Percentiles rank a stretch among this genome's conserved stretches.
Evolutionary conservation across 257 asterid genomes (phyloP).

Genomic region (Linaria vulgaris): DNA sequence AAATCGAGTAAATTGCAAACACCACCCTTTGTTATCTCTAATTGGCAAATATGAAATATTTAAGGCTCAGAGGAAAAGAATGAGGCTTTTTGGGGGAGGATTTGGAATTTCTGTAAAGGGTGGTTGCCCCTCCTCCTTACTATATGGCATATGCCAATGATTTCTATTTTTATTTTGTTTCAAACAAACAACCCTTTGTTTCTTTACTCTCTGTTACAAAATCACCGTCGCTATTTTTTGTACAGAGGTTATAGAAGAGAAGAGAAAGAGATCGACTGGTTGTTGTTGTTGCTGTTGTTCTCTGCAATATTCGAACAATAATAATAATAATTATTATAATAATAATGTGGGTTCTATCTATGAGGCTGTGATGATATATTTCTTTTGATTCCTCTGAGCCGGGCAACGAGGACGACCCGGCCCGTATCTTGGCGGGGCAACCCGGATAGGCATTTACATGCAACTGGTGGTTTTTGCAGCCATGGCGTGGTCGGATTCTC

Average conservation of each 20-base stretch:
- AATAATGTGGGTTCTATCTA: too few relatives aligned
- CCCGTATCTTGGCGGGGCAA: conserved; percentile 40
- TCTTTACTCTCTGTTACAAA: too few relatives aligned
- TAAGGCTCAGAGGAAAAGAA: conserved; percentile 16
- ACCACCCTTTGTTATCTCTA: too few relatives aligned
- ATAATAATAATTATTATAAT: too few relatives aligned
- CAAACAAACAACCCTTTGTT: conserved; percentile 26
- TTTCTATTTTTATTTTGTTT: neutral
- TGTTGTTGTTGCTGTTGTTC: too few relatives aligned
- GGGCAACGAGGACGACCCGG: conserved; percentile 7
- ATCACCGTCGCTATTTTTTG: too few relatives aligned
- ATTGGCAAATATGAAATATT: too few relatives aligned
- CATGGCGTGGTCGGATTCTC: conserved; percentile 30
- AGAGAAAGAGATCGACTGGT: neutral
- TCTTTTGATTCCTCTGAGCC: conserved; percentile 8
- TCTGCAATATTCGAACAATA: too few relatives aligned
- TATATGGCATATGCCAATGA: too few relatives aligned
- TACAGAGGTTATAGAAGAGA: too few relatives aligned
- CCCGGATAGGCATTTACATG: conserved; percentile 17
- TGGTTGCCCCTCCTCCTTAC: conserved; percentile 37
- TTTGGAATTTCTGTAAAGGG: conserved; percentile 33
- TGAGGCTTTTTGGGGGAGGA: conserved; percentile 21
- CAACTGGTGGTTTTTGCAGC: conserved; percentile 30
- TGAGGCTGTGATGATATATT: conserved; percentile 33
- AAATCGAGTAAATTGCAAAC: too few relatives aligned